Evolutionary conservation across 1,139 yeast genomes (phyloP), one percentile per base, ranked within the genome.

Genomic region (Geotrichum carabidarum): DNA sequence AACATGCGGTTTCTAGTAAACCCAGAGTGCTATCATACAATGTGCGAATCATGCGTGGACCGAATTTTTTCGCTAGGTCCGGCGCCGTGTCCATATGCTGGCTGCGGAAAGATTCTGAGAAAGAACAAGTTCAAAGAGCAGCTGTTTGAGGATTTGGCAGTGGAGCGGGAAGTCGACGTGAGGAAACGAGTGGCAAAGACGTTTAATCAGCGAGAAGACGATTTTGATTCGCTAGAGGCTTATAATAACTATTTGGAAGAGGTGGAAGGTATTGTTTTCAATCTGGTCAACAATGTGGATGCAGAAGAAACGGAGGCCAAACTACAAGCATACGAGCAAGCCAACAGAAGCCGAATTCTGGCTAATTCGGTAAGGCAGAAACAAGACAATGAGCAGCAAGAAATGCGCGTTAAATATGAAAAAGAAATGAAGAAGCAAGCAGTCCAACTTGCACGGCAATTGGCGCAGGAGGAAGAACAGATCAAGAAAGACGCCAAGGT

Each of bases 11-110:
- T 93, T 67, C 79, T 93, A 56, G 91, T 93, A 58, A 93, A 93
- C 65, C 96, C 98, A 0, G 99, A 93, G 68, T 93, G 99, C 71
- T 93, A 94, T 68, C 99, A 93, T 68, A 91, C 89, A 76, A 93
- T 93, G 70, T 93, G 99, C 73, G 96, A 89, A 67, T 84, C 95
- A 2, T 93, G 99, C 71, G 98, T 90, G 46, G 98, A 91, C 70
- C 78, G 98, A 62, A 89, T 93, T 55, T 93, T 89, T 69, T 83
- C 96, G 11, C 73, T 87, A 50, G 99, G 99, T 4, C 99, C 99
- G 0, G 94, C 97, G 0, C 94, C 93, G 30, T 93, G 99, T 69
- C 99, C 99, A 0, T 91, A 90, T 68, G 89, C 93, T 6, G 84
- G 85, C 51, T 93, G 99, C 74, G 91, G 86, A 53, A 88, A 86